Evolutionary conservation across 495 filamentous ascomycete genomes (phyloP).

Genomic region (Podospora anserina): DNA sequence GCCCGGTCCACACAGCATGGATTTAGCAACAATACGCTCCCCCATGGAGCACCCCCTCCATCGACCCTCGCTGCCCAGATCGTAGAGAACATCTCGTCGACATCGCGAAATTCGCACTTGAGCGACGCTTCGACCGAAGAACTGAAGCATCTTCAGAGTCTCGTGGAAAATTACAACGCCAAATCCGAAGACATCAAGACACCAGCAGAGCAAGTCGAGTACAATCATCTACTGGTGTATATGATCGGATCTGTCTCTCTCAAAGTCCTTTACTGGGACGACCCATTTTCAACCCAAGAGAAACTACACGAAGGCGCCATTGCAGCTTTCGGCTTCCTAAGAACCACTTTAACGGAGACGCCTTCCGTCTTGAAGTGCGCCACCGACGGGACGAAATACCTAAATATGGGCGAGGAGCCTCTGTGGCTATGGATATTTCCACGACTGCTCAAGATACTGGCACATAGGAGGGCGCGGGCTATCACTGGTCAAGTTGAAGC

Average conservation of each 20-base stretch:
- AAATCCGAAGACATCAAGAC: constrained; percentile 41
- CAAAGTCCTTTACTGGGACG: constrained; percentile 57
- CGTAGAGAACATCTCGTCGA: constrained; percentile 52
- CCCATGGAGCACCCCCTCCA: constrained; percentile 45
- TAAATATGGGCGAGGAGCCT: constrained; percentile 55
- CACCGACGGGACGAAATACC: constrained; percentile 35
- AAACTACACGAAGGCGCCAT: constrained; percentile 62
- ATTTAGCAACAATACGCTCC: constrained; percentile 1
- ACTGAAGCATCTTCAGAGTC: constrained; percentile 39
- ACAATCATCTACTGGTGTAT: constrained; percentile 79
- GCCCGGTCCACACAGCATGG: constrained; percentile 17
- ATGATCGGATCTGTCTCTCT: constrained; percentile 80
- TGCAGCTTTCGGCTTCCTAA: constrained; percentile 61
- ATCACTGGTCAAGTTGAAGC: constrained; percentile 48
- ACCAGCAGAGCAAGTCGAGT: constrained; percentile 62
- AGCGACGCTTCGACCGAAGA: constrained; percentile 46
- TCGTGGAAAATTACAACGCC: constrained; percentile 43
- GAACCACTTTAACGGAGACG: constrained; percentile 66
- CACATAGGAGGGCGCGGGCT: constrained; percentile 39
- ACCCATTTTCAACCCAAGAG: constrained; percentile 54
- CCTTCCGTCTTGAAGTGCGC: constrained; percentile 64
- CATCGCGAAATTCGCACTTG: constrained; percentile 36
- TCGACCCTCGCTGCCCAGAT: constrained; percentile 70
- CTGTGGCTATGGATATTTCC: constrained; percentile 79
- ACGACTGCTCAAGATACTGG: constrained; percentile 57